These are phyloP conservation scores for Russula sp. DNA, from an alignment of 768 basidiomycete species.

Conservation along the genomic window DNA sequence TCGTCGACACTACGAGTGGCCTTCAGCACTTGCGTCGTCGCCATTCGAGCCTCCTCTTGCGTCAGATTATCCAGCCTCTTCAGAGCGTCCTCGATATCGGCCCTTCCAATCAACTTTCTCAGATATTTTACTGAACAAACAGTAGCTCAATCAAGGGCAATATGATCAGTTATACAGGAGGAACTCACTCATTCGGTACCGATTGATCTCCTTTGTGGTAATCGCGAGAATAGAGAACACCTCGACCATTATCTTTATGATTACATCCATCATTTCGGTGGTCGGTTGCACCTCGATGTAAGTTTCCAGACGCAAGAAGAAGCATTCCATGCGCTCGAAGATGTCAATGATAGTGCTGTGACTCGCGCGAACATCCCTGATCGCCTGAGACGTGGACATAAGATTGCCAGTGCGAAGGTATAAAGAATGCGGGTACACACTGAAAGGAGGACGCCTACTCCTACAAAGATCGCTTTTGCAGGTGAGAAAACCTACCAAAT, in stretches of 20 bases:
- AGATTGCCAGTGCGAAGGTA: no score
- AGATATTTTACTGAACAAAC: neutral
- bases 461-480: neutral
- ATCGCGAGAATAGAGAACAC: conserved; percentile 2
- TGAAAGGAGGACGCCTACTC: conserved; percentile 1
- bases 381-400: neutral
- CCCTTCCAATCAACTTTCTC: neutral
- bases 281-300: neutral
- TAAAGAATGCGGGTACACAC: neutral
- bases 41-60: neutral
- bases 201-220: neutral
- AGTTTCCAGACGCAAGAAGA: no score
- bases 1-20: neutral
- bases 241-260: neutral
- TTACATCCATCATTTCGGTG: neutral
- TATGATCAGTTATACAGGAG: no score
- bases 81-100: neutral
- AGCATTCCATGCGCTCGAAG: neutral
- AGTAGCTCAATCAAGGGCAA: no score
- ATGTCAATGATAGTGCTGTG: neutral
- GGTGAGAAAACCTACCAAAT: neutral
- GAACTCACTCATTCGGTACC: neutral
- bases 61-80: neutral
- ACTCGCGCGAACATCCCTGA: neutral
- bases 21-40: no score